Conservation (phyloP, 208 protist genomes). For the Acanthamoeba healyi region DNA sequence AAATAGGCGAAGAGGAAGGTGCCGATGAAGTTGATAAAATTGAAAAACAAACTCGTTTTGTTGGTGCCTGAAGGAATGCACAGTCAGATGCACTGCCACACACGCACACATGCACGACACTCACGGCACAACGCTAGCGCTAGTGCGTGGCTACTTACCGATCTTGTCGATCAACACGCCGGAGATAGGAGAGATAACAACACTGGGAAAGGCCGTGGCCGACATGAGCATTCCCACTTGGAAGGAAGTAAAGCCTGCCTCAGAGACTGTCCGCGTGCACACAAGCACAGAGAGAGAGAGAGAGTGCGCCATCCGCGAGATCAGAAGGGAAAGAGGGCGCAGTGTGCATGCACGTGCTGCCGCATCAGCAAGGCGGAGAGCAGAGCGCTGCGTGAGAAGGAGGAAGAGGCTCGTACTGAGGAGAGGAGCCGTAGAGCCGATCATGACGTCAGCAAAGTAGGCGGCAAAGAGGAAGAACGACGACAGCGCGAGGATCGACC, state of each 20-base stretch:
- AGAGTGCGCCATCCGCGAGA: not conserved
- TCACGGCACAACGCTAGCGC: no score
- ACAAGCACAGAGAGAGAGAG: not conserved
- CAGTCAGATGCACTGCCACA: no score
- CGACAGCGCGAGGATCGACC: not conserved
- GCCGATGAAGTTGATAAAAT: constrained; percentile 21
- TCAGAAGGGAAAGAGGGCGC: no score
- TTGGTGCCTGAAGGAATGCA: not conserved
- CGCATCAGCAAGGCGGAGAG: no score
- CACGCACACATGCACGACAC: no score
- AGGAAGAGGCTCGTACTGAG: not conserved
- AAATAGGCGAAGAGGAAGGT: constrained; percentile 22
- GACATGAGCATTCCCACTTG: constrained; percentile 45
- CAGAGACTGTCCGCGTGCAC: not conserved
- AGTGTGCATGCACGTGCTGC: no score
- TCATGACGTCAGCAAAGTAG: constrained; percentile 37
- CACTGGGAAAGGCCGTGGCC: constrained; percentile 24
- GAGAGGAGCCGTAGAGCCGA: constrained; percentile 14
- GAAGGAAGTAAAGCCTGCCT: constrained; percentile 25
- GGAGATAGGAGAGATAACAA: constrained; percentile 21
- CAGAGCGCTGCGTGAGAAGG: not conserved
- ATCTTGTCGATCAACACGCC: constrained; percentile 37
- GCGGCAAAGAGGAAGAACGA: not conserved
- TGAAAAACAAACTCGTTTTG: constrained; percentile 33
- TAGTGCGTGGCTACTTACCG: not conserved